These are phyloP conservation scores for Urostyla sp. DNA, from an alignment of 73 alveolate genomes.

Conservation along the genomic window DNA sequence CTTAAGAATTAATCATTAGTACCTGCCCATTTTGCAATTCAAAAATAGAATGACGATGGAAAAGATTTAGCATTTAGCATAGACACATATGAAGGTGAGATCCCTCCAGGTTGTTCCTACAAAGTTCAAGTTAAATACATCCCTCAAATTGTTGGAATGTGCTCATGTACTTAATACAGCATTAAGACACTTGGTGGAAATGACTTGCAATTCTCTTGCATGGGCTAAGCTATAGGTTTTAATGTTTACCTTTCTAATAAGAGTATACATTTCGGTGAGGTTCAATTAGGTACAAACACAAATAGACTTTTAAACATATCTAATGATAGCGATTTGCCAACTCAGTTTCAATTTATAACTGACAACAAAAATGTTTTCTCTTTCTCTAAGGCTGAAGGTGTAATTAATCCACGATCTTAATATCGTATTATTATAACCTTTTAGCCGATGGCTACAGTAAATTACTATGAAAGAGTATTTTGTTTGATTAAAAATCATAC, in stretches of 20 bases:
- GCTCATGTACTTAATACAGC: conserved; percentile 89
- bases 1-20: conserved; percentile 90
- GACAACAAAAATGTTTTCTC: conserved; percentile 87
- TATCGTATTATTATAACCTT: conserved; percentile 92
- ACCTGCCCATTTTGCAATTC: conserved; percentile 87
- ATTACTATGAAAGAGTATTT: conserved; percentile 95
- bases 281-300: conserved; percentile 87
- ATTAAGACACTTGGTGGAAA: conserved; percentile 94
- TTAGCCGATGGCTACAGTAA: conserved; percentile 90
- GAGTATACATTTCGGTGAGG: conserved; percentile 95
- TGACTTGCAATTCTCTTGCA: conserved; percentile 84
- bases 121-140: conserved; percentile 86
- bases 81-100: conserved; percentile 86
- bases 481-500: conserved; percentile 90
- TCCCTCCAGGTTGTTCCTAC: conserved; percentile 93
- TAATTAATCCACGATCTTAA: conserved; percentile 83
- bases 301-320: conserved; percentile 93
- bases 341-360: conserved; percentile 86
- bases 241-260: conserved; percentile 84
- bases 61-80: conserved; percentile 91
- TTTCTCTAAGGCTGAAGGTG: conserved; percentile 90
- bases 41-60: conserved; percentile 92
- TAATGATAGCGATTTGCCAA: conserved; percentile 94
- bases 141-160: conserved; percentile 86
- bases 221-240: conserved; percentile 92